These are phyloP conservation scores for Endothia cerciana DNA, from an alignment of 2,329 filamentous ascomycete species.

Conservation along the genomic window DNA sequence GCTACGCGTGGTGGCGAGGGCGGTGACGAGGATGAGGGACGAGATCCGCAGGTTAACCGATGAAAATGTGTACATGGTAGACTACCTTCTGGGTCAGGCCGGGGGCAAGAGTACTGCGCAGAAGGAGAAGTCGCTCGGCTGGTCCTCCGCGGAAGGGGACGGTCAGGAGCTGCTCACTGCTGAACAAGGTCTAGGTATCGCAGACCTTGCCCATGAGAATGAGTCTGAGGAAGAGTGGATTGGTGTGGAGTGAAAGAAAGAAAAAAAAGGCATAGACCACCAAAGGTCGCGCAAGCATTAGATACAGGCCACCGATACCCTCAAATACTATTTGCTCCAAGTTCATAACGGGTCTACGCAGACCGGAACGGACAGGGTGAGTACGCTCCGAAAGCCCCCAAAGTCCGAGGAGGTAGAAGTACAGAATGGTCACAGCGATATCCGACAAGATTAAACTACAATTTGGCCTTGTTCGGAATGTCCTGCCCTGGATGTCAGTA, in stretches of 20 bases:
- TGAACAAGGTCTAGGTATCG: constrained; percentile 33
- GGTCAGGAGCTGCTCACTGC: constrained; percentile 38
- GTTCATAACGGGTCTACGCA: background rate
- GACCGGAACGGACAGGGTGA: constrained; percentile 2
- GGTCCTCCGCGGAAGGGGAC: constrained; percentile 29
- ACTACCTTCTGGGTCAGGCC: constrained; percentile 71
- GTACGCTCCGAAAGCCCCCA: background rate
- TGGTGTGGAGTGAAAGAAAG: constrained; percentile 50
- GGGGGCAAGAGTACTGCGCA: constrained; percentile 34
- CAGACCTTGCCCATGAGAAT: constrained; percentile 38
- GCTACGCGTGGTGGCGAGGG: constrained; percentile 79
- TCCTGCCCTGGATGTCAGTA: constrained; percentile 11
- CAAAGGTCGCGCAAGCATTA: constrained; percentile 15
- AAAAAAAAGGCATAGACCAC: background rate
- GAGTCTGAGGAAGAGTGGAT: constrained; percentile 50
- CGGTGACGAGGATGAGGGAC: constrained; percentile 77
- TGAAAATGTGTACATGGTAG: constrained; percentile 86
- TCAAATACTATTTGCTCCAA: background rate
- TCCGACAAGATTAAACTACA: constrained; percentile 6
- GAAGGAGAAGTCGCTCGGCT: constrained; percentile 31
- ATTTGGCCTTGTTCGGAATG: constrained; percentile 7
- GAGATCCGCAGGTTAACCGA: constrained; percentile 84
- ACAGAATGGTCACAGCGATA: background rate
- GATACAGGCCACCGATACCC: constrained; percentile 23
- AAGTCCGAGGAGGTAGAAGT: background rate